Evolutionary conservation across 805 yeast genomes (phyloP).

Genomic region (Lipomyces chichibuensis): DNA sequence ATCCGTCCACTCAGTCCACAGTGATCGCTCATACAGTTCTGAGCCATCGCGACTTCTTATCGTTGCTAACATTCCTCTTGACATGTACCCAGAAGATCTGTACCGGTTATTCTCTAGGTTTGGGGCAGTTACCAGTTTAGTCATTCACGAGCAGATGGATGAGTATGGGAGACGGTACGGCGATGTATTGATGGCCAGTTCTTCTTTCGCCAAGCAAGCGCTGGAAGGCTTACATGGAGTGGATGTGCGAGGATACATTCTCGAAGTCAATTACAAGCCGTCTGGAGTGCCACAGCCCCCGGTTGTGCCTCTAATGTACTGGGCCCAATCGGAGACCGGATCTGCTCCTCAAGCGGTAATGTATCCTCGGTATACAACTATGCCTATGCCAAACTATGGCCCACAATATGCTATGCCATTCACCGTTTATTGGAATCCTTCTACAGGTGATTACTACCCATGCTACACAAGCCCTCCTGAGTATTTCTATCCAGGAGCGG

Average conservation of each 20-base stretch:
- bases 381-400: constrained; percentile 1
- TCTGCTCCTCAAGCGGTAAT: constrained; percentile 1
- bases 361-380: constrained; percentile 5
- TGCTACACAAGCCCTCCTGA: neutral
- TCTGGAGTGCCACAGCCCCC: neutral
- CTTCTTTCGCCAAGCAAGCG: constrained; percentile 12
- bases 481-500: neutral
- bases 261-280: constrained; percentile 3
- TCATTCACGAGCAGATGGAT: constrained; percentile 24
- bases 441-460: constrained; percentile 1
- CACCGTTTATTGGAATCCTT: neutral
- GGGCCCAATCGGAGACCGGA: neutral
- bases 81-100: constrained; percentile 25
- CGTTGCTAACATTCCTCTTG: constrained; percentile 24
- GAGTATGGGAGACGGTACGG: constrained; percentile 26
- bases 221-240: constrained; percentile 4
- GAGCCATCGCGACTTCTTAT: constrained; percentile 16
- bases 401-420: constrained; percentile 1
- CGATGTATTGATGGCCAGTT: constrained; percentile 22
- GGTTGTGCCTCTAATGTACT: neutral
- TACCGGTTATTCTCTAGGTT: constrained; percentile 16
- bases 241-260: constrained; percentile 9
- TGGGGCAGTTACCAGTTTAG: constrained; percentile 19
- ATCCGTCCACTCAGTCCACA: constrained; percentile 1
- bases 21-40: neutral